These are phyloP conservation scores for Cyphellophora attinorum DNA, from an alignment of 2,329 filamentous ascomycete species.

Conservation along the genomic window DNA sequence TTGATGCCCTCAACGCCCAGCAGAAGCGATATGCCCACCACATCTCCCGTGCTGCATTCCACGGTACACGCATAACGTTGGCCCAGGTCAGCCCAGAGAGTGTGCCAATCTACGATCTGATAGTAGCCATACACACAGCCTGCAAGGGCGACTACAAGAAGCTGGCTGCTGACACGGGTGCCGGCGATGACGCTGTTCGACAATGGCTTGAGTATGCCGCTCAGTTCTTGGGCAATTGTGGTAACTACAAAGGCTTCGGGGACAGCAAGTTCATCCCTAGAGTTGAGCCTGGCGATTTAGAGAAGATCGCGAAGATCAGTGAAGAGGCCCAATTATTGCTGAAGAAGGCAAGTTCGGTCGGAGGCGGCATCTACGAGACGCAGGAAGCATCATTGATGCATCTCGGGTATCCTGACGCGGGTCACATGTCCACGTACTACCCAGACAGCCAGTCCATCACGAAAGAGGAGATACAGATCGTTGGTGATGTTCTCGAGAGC, in stretches of 20 bases:
- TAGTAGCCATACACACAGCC: conserved; percentile 59
- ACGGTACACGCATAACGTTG: conserved; percentile 67
- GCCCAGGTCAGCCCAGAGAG: conserved; percentile 76
- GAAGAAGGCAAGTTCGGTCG: conserved; percentile 48
- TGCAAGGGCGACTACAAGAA: conserved; percentile 61
- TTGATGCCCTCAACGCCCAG: conserved; percentile 53
- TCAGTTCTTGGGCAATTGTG: conserved; percentile 69
- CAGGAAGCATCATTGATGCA: conserved; percentile 58
- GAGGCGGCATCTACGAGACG: conserved; percentile 62
- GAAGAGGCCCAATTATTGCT: conserved; percentile 56
- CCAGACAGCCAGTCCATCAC: conserved; percentile 66
- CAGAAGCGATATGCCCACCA: conserved; percentile 89
- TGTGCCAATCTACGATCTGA: conserved; percentile 71
- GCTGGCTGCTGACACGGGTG: conserved; percentile 53
- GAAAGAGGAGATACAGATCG: conserved; percentile 61
- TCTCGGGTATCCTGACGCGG: conserved; percentile 63
- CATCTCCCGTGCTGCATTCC: conserved; percentile 65
- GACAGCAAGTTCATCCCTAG: conserved; percentile 76
- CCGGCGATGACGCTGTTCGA: conserved; percentile 54
- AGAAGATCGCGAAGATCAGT: conserved; percentile 51
- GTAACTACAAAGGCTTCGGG: conserved; percentile 82
- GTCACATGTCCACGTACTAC: conserved; percentile 75
- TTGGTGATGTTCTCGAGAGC: conserved; percentile 64
- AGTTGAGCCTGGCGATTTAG: conserved; percentile 53
- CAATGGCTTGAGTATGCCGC: conserved; percentile 67